Evolutionary conservation across 345 rosid genomes (phyloP).

Genomic region (Carallia brachiata): DNA sequence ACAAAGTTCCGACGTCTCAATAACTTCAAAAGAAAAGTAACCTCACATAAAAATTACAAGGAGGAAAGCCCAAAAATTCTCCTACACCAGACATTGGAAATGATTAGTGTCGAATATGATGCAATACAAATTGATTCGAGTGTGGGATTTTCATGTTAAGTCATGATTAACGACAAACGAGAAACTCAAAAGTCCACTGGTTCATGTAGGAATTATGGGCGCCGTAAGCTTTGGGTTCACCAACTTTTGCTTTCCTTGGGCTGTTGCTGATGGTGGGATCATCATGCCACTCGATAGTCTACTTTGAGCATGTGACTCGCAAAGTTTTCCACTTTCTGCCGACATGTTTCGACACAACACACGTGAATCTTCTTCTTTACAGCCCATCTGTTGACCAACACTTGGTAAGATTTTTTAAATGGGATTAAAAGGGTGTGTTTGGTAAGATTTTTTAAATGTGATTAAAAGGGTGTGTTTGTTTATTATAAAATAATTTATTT

Average conservation of each 20-base stretch:
- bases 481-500: too few species aligned
- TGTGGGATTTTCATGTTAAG: constrained; percentile 17
- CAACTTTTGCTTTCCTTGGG: not conserved
- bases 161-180: constrained; percentile 19
- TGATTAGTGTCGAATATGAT: constrained; percentile 20
- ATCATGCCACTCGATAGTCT: constrained; percentile 23
- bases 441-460: too few species aligned
- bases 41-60: not conserved
- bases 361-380: constrained; percentile 22
- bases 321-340: constrained; percentile 24
- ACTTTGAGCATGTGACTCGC: constrained; percentile 28
- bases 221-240: not conserved
- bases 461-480: too few species aligned
- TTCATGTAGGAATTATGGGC: constrained; percentile 12
- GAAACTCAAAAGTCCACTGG: not conserved
- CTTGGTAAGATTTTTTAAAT: too few species aligned
- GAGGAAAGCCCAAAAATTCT: not conserved
- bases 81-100: constrained; percentile 14
- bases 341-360: constrained; percentile 37
- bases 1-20: constrained; percentile 16
- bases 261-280: not conserved
- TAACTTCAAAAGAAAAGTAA: not conserved
- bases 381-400: constrained; percentile 9
- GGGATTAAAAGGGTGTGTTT: too few species aligned
- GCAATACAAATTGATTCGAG: not conserved